Percentiles rank a stretch among this genome's conserved stretches.
These are phyloP conservation scores for Stachybotrys chartarum DNA, from an alignment of 2,329 filamentous ascomycete genomes.

Conservation along the genomic window DNA sequence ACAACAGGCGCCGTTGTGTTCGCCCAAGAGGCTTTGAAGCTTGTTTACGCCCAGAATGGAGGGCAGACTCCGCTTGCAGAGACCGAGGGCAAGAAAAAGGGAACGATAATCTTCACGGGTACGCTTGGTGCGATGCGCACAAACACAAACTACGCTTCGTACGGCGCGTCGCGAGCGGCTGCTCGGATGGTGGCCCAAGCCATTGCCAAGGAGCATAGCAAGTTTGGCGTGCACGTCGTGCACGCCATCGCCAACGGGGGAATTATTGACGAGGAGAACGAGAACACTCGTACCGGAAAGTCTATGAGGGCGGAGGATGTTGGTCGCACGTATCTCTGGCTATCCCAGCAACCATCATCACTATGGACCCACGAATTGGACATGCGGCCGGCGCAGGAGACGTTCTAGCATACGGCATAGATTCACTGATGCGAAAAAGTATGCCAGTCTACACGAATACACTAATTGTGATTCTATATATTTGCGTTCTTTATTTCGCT, in stretches of 20 bases:
- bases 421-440: background rate
- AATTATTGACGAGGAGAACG: conserved; percentile 42
- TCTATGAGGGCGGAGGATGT: conserved; percentile 52
- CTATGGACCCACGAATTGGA: conserved; percentile 13
- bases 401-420: background rate
- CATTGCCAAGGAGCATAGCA: conserved; percentile 48
- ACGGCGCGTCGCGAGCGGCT: conserved; percentile 44
- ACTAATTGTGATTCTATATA: no score
- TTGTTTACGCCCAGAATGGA: conserved; percentile 45
- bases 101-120: conserved; percentile 50
- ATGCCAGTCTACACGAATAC: no score
- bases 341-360: conserved; percentile 8
- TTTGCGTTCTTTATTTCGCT: no score
- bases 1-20: conserved; percentile 50
- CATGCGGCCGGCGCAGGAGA: conserved; percentile 11
- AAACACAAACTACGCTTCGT: conserved; percentile 46
- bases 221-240: conserved; percentile 50
- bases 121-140: conserved; percentile 46
- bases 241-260: conserved; percentile 51
- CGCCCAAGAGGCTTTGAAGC: conserved; percentile 41
- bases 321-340: conserved; percentile 47
- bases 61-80: conserved; percentile 33
- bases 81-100: conserved; percentile 41
- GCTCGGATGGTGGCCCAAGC: conserved; percentile 49
- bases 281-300: conserved; percentile 40